Evolutionary conservation across 2,329 filamentous ascomycete species (phyloP), one percentile per base, ranked within the genome.

Genomic region (Tympanopsis confertula): DNA sequence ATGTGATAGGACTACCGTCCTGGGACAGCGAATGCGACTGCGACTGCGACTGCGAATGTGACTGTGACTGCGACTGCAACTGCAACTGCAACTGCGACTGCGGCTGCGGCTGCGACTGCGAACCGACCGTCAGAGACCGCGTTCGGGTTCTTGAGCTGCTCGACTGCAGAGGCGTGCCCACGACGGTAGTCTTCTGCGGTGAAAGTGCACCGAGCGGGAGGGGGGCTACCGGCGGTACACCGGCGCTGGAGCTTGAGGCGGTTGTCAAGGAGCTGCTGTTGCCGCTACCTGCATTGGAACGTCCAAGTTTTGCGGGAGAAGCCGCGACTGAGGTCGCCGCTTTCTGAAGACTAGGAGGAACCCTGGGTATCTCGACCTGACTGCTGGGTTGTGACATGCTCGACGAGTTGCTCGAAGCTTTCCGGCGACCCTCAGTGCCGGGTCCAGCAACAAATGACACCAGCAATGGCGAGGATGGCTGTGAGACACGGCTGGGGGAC

Each of bases 381-480:
- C n/a, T n/a, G n/a, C n/a, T n/a, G n/a, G n/a, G n/a, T n/a, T 91
- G 84, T 0, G 87, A 91, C 33, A 91, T 65, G 41, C 77, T 83
- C 4, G 87, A 93, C 1, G 86, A 86, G 45, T 84, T 91, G 52
- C 85, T 94, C 3, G 91, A 96, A 4, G 86, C 86, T 63, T 98
- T 98, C 35, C 91, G 77, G 42, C 88, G 77, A 7, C 22, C 22
- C 41, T 96, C 88, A 38, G 76, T 73, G 39, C 81, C 78, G 47
- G 86, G 83, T 4, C 84, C 84, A 13, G 89, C 85, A 42, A 89
- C 87, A 56, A 98, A 98, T 4, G 91, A 94, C 5, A 96, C 84
- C 13, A 96, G 69, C 14, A 98, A 65, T 0, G 91, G 91, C 4
- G 86, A 93, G 0, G 85, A 89, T 35, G 81, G 81, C 50, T 85